Percentiles rank a stretch among this genome's conserved stretches.
These are phyloP conservation scores for Papilionanthe hybrid DNA, from an alignment of 116 monocot species.

Conservation along the genomic window DNA sequence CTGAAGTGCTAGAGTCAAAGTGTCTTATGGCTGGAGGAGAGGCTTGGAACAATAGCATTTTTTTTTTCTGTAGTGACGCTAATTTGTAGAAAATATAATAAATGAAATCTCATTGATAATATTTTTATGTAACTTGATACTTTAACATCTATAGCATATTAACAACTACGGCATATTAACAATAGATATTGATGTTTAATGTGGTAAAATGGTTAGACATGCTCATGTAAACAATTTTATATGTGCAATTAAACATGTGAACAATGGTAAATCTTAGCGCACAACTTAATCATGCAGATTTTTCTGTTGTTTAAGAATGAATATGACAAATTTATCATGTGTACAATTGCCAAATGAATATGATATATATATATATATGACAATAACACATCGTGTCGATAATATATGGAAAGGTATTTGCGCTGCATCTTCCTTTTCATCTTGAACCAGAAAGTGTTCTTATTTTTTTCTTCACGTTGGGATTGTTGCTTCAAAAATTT, in stretches of 20 bases:
- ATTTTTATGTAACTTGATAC: background rate
- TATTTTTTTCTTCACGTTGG: too few species aligned
- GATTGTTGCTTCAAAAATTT: too few species aligned
- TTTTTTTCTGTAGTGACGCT: too few species aligned
- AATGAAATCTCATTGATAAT: background rate
- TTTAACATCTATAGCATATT: background rate
- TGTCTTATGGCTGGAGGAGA: background rate
- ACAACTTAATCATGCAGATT: background rate
- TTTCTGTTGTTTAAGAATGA: background rate
- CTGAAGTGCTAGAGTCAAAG: background rate
- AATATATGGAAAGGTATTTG: too few species aligned
- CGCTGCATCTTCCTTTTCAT: too few species aligned
- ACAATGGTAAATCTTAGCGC: background rate
- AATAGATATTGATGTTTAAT: background rate
- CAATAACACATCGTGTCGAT: too few species aligned
- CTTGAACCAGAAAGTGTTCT: too few species aligned
- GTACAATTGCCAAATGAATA: background rate
- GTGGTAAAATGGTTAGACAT: background rate
- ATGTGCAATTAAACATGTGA: background rate
- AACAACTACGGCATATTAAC: background rate
- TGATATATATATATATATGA: background rate
- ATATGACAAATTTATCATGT: background rate
- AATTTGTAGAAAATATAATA: too few species aligned
- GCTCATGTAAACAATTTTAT: background rate
- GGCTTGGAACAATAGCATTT: too few species aligned